These are phyloP conservation scores for Monotropa hypopitys DNA, from an alignment of 179 eudicot genomes.

Conservation along the genomic window DNA sequence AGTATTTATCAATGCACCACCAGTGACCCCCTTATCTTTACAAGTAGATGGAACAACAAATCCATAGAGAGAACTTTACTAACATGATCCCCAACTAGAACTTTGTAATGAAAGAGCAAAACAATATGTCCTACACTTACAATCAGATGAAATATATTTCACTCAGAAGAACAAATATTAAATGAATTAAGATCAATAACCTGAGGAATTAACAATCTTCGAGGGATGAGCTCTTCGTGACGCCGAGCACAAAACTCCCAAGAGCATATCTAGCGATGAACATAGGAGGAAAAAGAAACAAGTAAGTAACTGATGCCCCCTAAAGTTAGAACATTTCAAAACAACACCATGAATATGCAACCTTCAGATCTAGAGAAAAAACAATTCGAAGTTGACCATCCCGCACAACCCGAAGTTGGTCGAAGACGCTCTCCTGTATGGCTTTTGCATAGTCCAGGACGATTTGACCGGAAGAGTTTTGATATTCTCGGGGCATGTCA, in stretches of 20 bases:
- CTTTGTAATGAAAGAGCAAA: background rate
- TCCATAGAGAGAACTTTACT: background rate
- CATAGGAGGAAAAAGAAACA: background rate
- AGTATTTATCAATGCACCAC: no score
- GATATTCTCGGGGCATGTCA: slow-evolving; percentile 95
- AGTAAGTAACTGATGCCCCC: background rate
- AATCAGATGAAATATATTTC: background rate
- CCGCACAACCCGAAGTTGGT: slow-evolving; percentile 95
- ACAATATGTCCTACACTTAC: background rate
- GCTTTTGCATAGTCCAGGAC: slow-evolving; percentile 97
- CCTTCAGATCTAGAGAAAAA: slow-evolving; percentile 86
- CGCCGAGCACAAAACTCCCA: slow-evolving; percentile 98
- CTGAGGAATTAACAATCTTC: slow-evolving; percentile 80
- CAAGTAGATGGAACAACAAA: background rate
- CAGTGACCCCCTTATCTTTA: no score
- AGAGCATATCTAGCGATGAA: slow-evolving; percentile 64
- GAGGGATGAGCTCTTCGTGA: slow-evolving; percentile 86
- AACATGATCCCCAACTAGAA: background rate
- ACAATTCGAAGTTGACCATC: slow-evolving; percentile 95
- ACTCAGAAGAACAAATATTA: background rate
- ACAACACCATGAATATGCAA: slow-evolving; percentile 10
- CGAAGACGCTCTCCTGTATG: slow-evolving; percentile 92
- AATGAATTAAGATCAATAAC: slow-evolving; percentile 14
- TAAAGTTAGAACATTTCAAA: background rate
- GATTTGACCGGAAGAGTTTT: slow-evolving; percentile 84